Evolutionary conservation across 2,329 filamentous ascomycete species (phyloP).

Genomic region (Dothistroma septosporum): DNA sequence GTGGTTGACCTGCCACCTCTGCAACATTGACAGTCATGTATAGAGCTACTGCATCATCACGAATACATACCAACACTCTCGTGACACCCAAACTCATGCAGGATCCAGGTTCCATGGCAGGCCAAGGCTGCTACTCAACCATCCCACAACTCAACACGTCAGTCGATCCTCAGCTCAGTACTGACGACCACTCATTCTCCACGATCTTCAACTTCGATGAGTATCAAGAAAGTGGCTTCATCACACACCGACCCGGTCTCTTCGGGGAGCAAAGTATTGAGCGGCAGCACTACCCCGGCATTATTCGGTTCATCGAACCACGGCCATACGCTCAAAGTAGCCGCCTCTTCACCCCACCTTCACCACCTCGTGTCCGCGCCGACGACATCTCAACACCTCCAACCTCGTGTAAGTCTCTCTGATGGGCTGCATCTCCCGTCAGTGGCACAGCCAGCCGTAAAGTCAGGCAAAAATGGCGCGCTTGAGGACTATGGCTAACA

Average conservation of each 20-base stretch:
- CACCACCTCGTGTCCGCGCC: neutral
- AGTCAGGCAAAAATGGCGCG: too few relatives aligned
- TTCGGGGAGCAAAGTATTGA: neutral
- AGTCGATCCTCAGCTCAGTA: neutral
- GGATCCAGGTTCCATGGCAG: neutral
- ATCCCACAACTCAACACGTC: neutral
- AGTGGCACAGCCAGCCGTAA: neutral
- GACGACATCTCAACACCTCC: neutral
- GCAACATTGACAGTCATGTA: neutral
- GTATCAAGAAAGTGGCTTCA: neutral
- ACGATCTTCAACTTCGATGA: neutral
- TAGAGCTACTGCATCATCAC: neutral
- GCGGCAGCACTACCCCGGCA: neutral
- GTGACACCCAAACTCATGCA: too few relatives aligned
- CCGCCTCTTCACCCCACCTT: neutral
- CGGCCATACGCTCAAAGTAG: neutral
- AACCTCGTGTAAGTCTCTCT: neutral
- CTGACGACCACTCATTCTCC: neutral
- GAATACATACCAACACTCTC: neutral
- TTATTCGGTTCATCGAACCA: neutral
- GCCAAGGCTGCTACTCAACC: neutral
- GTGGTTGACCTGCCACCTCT: neutral
- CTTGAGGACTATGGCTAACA: neutral
- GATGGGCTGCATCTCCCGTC: neutral
- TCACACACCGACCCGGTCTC: neutral